These are phyloP conservation scores for Fraxinus excelsior DNA, from an alignment of 257 asterid genomes.

Conservation along the genomic window DNA sequence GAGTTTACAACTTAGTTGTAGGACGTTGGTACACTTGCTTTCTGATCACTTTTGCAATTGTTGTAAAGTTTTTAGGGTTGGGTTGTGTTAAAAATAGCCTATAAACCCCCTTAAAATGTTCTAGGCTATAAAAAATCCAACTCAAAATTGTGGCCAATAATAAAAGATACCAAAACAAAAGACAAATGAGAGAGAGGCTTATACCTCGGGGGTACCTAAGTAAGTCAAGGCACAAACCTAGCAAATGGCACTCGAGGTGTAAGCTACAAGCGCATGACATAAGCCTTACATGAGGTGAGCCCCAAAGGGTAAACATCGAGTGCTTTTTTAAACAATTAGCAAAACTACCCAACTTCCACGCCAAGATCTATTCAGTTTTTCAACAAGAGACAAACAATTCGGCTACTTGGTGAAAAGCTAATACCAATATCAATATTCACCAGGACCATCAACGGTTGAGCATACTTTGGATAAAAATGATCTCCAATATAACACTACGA, in stretches of 20 bases:
- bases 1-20: too few species aligned
- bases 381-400: background rate
- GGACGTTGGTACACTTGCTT: too few species aligned
- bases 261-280: background rate
- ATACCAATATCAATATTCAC: too few species aligned
- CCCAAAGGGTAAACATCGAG: background rate
- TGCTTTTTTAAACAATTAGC: background rate
- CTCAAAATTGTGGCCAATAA: background rate
- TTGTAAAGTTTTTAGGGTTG: too few species aligned
- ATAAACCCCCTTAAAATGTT: background rate
- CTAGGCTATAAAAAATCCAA: background rate
- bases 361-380: background rate
- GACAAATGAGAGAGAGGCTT: background rate
- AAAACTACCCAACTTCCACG: background rate
- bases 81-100: too few species aligned
- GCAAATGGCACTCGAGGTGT: background rate
- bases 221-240: background rate
- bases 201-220: background rate
- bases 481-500: background rate
- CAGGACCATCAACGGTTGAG: background rate
- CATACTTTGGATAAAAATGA: background rate
- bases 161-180: too few species aligned
- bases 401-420: background rate
- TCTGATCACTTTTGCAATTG: too few species aligned
- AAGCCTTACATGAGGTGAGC: background rate